Percentiles rank a stretch among this genome's conserved stretches.
These are phyloP conservation scores for Euphorbia schlechtendalii DNA, from an alignment of 441 rosid genomes.

Conservation along the genomic window DNA sequence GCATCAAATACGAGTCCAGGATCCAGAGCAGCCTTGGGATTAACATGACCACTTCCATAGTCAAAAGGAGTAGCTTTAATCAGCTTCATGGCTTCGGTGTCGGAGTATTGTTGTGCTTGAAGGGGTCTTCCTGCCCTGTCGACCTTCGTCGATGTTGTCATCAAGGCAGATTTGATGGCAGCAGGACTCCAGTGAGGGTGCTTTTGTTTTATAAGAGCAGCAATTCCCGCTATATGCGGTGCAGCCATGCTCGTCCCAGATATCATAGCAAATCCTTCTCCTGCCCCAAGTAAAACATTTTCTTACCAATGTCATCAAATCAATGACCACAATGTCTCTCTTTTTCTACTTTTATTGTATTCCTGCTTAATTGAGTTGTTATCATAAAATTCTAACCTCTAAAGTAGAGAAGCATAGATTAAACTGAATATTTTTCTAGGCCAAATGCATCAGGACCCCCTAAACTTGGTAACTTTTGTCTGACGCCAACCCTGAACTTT, in stretches of 20 bases:
- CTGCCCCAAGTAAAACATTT: slow-evolving; percentile 35
- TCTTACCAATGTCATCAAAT: no score
- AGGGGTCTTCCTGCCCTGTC: slow-evolving; percentile 92
- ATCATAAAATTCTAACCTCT: no score
- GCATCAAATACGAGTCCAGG: slow-evolving; percentile 96
- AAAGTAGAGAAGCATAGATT: no score
- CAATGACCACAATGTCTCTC: no score
- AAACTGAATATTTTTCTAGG: no score
- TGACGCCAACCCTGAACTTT: no score
- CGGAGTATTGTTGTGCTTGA: slow-evolving; percentile 84
- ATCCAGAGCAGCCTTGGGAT: slow-evolving; percentile 89
- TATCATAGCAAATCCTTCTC: slow-evolving; percentile 90
- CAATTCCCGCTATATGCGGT: slow-evolving; percentile 97
- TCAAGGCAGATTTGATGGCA: slow-evolving; percentile 86
- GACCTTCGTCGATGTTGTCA: slow-evolving; percentile 77
- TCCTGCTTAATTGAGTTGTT: no score
- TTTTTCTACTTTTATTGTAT: no score
- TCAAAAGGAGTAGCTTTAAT: slow-evolving; percentile 89
- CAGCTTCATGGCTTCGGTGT: slow-evolving; percentile 66
- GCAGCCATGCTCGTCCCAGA: slow-evolving; percentile 99
- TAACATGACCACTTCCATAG: slow-evolving; percentile 94
- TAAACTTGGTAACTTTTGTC: no score
- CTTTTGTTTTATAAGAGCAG: slow-evolving; percentile 92
- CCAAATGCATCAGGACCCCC: no score
- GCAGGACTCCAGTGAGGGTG: slow-evolving; percentile 98